Base-by-base conservation (phyloP, 805 yeast genomes). In the Brettanomyces sp. region DNA sequence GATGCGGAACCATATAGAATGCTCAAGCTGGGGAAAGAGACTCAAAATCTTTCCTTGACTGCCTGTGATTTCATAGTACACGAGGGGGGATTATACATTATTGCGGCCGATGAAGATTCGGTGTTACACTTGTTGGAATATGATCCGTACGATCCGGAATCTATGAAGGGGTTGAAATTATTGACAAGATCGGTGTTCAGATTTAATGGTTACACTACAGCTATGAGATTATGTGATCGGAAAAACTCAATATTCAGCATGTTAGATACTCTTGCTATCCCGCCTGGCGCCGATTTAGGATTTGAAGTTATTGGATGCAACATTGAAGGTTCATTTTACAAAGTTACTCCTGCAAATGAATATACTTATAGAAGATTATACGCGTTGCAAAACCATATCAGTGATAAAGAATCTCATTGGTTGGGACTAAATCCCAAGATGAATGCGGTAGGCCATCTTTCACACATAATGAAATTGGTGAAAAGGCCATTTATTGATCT, bases 1-100 rank as follows among this genome's bases (percentile, higher is more conserved):
- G 95, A 89, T 61, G 91, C 95, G 2, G 96, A 91, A 56, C 99
- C 99, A 1, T 90, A 86, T 60, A 69, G 96, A 52, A 80, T 91
- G 81, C 70, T 88, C 14, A 63, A 75, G 47, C 62, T 93, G 44
- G 90, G 95, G 7, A 85, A 83, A 58, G 95, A 90, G 59, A 70
- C 76, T 21, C 72, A 76, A 24, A 63, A 73, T 18, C 67, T 84
- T 39, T 84, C 80, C 55, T 82, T 85, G 0, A 70, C 74, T 39
- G 72, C 82, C 48, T 78, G 85, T n/a, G 96, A 90, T 49, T 88
- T 90, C 57, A 63, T 86, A 24, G 77, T 80, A 13, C 74, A 79
- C 47, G 85, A 83, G 47, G 85, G 84, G 9, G 84, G 85, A 43
- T 64, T 90, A 11, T 78, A 64, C 54, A 72, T 88, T 39, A 67